phyloP scores from a whole-genome alignment of 306 rosid genomes.

The Quillaja saponaria region DNA sequence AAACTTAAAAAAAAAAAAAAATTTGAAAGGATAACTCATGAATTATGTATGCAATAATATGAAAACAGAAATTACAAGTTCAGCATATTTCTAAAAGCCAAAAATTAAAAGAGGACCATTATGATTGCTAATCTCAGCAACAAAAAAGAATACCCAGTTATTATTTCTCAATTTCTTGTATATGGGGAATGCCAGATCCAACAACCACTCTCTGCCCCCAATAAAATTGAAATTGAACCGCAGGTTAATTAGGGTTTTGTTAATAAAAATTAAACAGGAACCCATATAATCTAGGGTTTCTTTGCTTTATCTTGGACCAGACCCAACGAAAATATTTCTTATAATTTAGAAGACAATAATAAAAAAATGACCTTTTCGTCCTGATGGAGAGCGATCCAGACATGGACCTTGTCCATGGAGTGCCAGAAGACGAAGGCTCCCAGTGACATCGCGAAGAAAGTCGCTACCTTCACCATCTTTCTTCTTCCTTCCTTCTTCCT shows the following conservation, averaged over 20 bases:
- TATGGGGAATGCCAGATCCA: neutral
- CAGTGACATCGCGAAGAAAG: slow-evolving; percentile 85
- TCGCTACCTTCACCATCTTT: slow-evolving; percentile 75
- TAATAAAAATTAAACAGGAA: neutral
- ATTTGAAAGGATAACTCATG: neutral
- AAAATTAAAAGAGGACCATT: no score
- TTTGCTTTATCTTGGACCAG: no score
- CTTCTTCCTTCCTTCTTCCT: slow-evolving; percentile 1
- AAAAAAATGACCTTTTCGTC: slow-evolving; percentile 73
- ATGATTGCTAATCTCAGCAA: no score
- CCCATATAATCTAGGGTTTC: slow-evolving; percentile 18
- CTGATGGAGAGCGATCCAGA: slow-evolving; percentile 98
- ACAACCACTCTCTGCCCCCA: neutral
- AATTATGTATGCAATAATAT: no score
- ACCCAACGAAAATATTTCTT: no score
- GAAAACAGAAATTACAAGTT: no score
- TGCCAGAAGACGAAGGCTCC: slow-evolving; percentile 96
- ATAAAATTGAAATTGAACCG: neutral
- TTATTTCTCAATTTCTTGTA: no score
- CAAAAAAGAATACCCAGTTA: no score
- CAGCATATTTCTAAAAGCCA: no score
- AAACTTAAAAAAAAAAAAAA: neutral
- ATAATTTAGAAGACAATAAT: neutral
- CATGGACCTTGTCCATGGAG: slow-evolving; percentile 86
- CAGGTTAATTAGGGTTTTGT: neutral